Percentiles rank a stretch among this genome's conserved stretches.
These are phyloP conservation scores for Diutina rugosa DNA, from an alignment of 1,139 yeast genomes.

Conservation along the genomic window DNA sequence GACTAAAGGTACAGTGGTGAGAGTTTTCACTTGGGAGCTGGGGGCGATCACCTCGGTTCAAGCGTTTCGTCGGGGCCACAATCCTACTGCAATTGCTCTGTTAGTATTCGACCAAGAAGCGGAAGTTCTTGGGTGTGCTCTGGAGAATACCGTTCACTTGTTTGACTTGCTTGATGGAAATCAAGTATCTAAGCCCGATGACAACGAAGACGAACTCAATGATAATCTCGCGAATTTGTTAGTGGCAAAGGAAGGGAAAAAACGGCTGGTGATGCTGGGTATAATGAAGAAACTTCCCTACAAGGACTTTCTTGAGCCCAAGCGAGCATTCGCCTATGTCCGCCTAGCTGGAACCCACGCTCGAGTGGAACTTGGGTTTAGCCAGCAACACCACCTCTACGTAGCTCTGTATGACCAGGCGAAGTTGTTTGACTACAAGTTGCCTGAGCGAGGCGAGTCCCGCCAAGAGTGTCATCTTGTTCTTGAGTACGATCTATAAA, in stretches of 20 bases:
- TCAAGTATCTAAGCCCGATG: background rate
- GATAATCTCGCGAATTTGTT: slow-evolving; percentile 31
- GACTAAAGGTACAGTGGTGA: background rate
- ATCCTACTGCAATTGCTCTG: background rate
- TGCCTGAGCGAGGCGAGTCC: slow-evolving; percentile 17
- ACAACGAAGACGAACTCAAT: slow-evolving; percentile 14
- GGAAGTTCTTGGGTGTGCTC: background rate
- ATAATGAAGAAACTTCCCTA: slow-evolving; percentile 29
- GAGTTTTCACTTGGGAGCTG: background rate
- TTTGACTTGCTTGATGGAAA: background rate
- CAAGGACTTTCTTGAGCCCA: slow-evolving; percentile 28
- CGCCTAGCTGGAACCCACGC: slow-evolving; percentile 22
- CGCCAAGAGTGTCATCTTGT: slow-evolving; percentile 20
- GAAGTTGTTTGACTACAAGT: slow-evolving; percentile 25
- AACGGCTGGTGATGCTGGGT: slow-evolving; percentile 10
- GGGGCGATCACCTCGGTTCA: background rate
- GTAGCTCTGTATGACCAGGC: slow-evolving; percentile 30
- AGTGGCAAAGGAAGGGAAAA: slow-evolving; percentile 8
- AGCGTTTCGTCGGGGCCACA: background rate
- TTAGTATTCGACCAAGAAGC: background rate
- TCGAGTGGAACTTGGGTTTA: slow-evolving; percentile 28
- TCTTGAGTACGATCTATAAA: slow-evolving; percentile 3
- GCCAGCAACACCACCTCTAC: slow-evolving; percentile 16
- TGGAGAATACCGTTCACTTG: background rate
- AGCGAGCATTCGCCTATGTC: slow-evolving; percentile 30